phyloP scores from a whole-genome alignment of 805 yeast species.

The Brettanomyces anomalus region DNA sequence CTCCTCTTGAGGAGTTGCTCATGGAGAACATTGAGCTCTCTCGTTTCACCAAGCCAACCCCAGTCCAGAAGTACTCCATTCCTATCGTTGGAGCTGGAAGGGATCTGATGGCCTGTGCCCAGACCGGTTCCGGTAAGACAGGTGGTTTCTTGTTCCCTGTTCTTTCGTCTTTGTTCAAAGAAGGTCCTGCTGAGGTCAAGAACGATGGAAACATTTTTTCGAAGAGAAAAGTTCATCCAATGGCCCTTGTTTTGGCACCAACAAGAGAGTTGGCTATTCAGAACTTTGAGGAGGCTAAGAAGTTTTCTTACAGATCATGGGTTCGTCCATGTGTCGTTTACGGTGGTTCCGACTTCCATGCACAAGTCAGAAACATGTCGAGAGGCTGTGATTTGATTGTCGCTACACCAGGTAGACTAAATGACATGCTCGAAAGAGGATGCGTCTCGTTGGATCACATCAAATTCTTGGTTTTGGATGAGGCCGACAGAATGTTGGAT shows the following conservation, averaged over 20 bases:
- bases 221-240: constrained; percentile 81
- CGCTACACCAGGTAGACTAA: constrained; percentile 99
- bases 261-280: constrained; percentile 98
- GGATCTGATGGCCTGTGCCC: constrained; percentile 91
- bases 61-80: constrained; percentile 86
- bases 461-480: constrained; percentile 91
- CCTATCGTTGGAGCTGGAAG: constrained; percentile 65
- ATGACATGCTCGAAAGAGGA: constrained; percentile 93
- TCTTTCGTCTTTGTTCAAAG: constrained; percentile 77
- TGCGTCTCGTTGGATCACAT: constrained; percentile 81
- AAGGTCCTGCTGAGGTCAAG: constrained; percentile 68
- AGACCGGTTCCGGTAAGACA: constrained; percentile 99
- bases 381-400: constrained; percentile 94
- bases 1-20: constrained; percentile 82
- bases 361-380: constrained; percentile 80
- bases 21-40: constrained; percentile 83
- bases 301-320: constrained; percentile 97
- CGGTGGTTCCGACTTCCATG: constrained; percentile 95
- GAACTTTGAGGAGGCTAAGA: constrained; percentile 91
- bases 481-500: constrained; percentile 99
- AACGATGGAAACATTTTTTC: constrained; percentile 38
- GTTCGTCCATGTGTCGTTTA: constrained; percentile 92
- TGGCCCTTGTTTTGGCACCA: constrained; percentile 94
- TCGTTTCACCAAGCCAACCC: constrained; percentile 93
- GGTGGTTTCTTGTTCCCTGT: constrained; percentile 99